These are phyloP conservation scores for Hymenochaete sp. DNA, from an alignment of 1,284 basidiomycete species.

Conservation along the genomic window DNA sequence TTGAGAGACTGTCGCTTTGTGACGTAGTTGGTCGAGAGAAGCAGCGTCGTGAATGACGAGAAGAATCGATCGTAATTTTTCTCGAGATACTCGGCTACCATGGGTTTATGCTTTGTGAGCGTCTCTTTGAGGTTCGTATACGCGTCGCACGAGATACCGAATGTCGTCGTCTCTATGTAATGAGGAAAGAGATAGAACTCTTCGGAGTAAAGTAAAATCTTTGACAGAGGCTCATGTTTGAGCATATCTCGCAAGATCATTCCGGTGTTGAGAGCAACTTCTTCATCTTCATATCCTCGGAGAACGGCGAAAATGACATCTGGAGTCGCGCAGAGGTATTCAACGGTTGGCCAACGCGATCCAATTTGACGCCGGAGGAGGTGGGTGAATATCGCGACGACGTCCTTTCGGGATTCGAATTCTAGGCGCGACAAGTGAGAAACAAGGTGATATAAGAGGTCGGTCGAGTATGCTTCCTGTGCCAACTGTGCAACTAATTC, in stretches of 20 bases:
- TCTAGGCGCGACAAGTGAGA: conserved; percentile 82
- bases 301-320: conserved; percentile 87
- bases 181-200: conserved; percentile 95
- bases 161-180: conserved; percentile 96
- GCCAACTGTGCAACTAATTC: conserved; percentile 88
- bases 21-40: conserved; percentile 93
- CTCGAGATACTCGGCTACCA: conserved; percentile 95
- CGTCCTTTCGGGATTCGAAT: conserved; percentile 95
- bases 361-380: conserved; percentile 95
- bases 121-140: conserved; percentile 96
- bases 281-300: conserved; percentile 88
- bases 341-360: conserved; percentile 87
- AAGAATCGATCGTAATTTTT: conserved; percentile 99
- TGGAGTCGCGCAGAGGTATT: conserved; percentile 79
- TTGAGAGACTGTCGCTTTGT: conserved; percentile 99
- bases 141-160: conserved; percentile 96
- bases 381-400: conserved; percentile 94
- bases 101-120: conserved; percentile 89
- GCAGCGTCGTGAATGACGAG: conserved; percentile 85
- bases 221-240: conserved; percentile 84
- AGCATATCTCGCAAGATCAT: conserved; percentile 99
- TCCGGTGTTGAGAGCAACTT: conserved; percentile 94
- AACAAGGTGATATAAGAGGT: conserved; percentile 79
- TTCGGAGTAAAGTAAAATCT: conserved; percentile 87
- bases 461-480: conserved; percentile 90